Percentiles rank a stretch among this genome's conserved stretches.
Evolutionary conservation across 257 asterid species (phyloP).

Genomic region (Cinchona pubescens): DNA sequence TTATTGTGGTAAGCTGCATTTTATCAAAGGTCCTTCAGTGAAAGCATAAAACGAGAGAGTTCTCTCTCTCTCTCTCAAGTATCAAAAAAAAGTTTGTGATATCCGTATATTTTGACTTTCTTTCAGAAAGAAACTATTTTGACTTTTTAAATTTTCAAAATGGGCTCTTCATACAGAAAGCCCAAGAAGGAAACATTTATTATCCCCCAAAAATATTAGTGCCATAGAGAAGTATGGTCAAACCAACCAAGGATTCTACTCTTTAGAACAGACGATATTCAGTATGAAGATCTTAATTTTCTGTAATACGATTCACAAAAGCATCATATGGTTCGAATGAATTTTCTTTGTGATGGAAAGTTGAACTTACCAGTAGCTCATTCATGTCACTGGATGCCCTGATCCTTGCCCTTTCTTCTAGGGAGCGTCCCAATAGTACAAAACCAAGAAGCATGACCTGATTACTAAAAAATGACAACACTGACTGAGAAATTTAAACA

Average conservation of each 20-base stretch:
- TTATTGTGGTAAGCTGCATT: no score
- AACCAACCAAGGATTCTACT: neutral
- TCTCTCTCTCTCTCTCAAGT: neutral
- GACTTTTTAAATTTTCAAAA: no score
- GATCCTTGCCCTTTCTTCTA: constrained; percentile 94
- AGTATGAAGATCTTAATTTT: neutral
- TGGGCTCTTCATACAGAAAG: neutral
- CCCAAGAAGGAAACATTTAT: neutral
- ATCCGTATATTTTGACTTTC: neutral
- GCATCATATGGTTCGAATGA: neutral
- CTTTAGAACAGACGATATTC: neutral
- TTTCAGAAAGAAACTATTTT: neutral
- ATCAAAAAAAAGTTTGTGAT: neutral
- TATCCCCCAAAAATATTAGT: neutral
- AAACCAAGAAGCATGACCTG: constrained; percentile 99
- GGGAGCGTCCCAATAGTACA: constrained; percentile 87
- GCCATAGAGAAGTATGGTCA: no score
- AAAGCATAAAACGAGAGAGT: neutral
- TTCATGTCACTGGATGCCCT: constrained; percentile 98
- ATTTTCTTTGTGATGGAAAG: neutral
- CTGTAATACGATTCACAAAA: neutral
- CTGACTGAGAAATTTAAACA: constrained; percentile 39
- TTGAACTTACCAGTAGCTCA: constrained; percentile 71
- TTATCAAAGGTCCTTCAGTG: neutral
- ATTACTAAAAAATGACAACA: constrained; percentile 55